Conservation (phyloP, 2,329 filamentous ascomycete species). For the Phyllosticta paracitricarpa region DNA sequence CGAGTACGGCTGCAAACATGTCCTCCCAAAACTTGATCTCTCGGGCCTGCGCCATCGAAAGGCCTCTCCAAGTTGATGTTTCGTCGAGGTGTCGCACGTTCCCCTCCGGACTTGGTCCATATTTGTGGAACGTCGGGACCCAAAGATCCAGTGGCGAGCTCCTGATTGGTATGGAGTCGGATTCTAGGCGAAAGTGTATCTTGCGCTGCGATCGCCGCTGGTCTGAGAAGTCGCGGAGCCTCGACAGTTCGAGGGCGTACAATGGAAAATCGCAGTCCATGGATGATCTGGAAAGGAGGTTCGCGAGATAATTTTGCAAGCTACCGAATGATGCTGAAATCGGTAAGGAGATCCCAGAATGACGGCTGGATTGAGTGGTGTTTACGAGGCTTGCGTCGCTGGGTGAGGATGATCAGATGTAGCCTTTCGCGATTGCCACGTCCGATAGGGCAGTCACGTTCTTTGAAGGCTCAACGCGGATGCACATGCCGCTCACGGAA, state of each 20-base stretch:
- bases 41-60: constrained; percentile 18
- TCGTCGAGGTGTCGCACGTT: constrained; percentile 23
- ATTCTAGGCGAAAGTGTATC: constrained; percentile 5
- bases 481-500: not conserved
- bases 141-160: constrained; percentile 4
- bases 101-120: not conserved
- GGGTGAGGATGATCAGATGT: no score
- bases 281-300: not conserved
- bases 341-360: not conserved
- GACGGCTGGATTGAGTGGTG: not conserved
- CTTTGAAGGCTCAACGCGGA: not conserved
- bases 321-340: not conserved
- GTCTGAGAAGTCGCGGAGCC: not conserved
- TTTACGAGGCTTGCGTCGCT: not conserved
- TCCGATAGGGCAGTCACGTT: not conserved
- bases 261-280: constrained; percentile 2
- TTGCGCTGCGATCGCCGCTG: not conserved
- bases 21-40: constrained; percentile 26
- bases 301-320: not conserved
- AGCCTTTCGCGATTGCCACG: no score
- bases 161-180: not conserved
- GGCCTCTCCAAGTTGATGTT: constrained; percentile 26
- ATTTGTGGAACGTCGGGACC: constrained; percentile 1
- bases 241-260: constrained; percentile 7
- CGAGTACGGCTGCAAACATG: constrained; percentile 17